A percentile compares a stretch with the other conserved stretches of the same genome.
Evolutionary conservation across 208 protist species (phyloP).

Genomic region (Borovskyia barvae): DNA sequence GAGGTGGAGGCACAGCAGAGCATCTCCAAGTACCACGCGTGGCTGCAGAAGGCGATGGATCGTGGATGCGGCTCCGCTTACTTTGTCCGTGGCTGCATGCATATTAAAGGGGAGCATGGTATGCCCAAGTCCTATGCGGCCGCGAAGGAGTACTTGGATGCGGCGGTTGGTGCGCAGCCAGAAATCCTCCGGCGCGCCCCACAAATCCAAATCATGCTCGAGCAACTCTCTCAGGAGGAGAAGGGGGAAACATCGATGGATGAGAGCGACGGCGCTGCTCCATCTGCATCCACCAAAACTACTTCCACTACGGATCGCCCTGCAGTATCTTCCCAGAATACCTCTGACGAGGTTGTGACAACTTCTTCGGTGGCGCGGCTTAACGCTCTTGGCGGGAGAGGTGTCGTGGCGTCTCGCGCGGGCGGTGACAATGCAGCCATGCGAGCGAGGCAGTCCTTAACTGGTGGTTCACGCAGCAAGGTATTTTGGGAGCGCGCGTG

Average conservation of each 20-base stretch:
- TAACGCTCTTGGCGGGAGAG: slow-evolving; percentile 37
- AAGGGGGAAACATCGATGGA: slow-evolving; percentile 10
- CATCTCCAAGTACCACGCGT: slow-evolving; percentile 77
- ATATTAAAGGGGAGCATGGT: slow-evolving; percentile 85
- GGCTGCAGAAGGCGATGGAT: slow-evolving; percentile 80
- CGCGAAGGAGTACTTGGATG: slow-evolving; percentile 79
- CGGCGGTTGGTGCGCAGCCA: slow-evolving; percentile 46
- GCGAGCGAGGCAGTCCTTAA: slow-evolving; percentile 32
- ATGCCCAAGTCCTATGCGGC: slow-evolving; percentile 58
- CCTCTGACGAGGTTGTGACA: slow-evolving; percentile 31
- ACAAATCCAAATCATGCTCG: slow-evolving; percentile 61
- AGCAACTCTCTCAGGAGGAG: slow-evolving; percentile 65
- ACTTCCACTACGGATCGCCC: no score
- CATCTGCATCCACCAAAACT: no score
- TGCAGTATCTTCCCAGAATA: no score
- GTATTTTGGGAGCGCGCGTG: slow-evolving; percentile 78
- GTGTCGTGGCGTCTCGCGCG: slow-evolving; percentile 4
- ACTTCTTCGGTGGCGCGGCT: slow-evolving; percentile 57
- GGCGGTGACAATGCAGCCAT: slow-evolving; percentile 14
- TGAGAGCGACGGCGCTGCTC: background rate
- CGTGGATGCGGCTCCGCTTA: slow-evolving; percentile 84
- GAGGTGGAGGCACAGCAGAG: slow-evolving; percentile 61
- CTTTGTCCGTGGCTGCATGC: slow-evolving; percentile 85
- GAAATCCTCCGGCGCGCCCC: slow-evolving; percentile 67
- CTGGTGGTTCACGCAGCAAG: slow-evolving; percentile 34